A percentile compares a stretch with the other conserved stretches of the same genome.
These are phyloP conservation scores for thale cress (Arabidopsis thaliana) DNA, from an alignment of 345 rosid species.

Conservation along the genomic window DNA sequence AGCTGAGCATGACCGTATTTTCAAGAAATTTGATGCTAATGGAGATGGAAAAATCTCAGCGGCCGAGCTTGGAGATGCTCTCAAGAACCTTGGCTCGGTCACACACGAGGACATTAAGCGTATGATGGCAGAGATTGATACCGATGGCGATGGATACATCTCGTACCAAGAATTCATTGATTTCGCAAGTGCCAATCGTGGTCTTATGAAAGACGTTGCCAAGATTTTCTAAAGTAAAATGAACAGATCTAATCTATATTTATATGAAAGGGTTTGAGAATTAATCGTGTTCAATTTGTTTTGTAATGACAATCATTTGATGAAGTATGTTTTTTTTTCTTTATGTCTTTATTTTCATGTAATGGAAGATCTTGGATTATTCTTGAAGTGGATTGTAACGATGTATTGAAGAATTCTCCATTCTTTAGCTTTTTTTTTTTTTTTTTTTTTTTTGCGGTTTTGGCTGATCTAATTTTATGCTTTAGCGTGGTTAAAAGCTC, in stretches of 20 bases:
- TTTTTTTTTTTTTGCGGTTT: neutral
- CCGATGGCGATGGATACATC: conserved; percentile 87
- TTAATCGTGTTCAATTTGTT: conserved; percentile 28
- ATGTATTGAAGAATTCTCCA: conserved; percentile 14
- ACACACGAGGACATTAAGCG: conserved; percentile 62
- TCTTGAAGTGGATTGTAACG: conserved; percentile 14
- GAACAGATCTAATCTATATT: neutral
- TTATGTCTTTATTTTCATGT: conserved; percentile 26
- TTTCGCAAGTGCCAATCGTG: conserved; percentile 79
- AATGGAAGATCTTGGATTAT: conserved; percentile 20
- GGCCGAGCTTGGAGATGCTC: conserved; percentile 73
- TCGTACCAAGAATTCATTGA: conserved; percentile 68
- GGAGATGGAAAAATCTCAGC: conserved; percentile 88
- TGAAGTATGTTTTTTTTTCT: conserved; percentile 17
- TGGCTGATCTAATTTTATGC: neutral
- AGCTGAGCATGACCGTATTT: conserved; percentile 66
- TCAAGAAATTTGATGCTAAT: conserved; percentile 80
- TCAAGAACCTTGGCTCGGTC: conserved; percentile 71
- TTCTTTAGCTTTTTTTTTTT: conserved; percentile 3
- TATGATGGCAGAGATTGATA: conserved; percentile 95
- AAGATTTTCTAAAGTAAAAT: conserved; percentile 58
- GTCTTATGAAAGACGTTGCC: conserved; percentile 86
- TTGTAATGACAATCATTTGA: conserved; percentile 39
- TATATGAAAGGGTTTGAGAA: conserved; percentile 3
- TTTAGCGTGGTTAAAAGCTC: too few relatives aligned